A percentile compares a stretch with the other conserved stretches of the same genome.
These are phyloP conservation scores for Astragalus membranaceus DNA, from an alignment of 306 rosid species.

Conservation along the genomic window DNA sequence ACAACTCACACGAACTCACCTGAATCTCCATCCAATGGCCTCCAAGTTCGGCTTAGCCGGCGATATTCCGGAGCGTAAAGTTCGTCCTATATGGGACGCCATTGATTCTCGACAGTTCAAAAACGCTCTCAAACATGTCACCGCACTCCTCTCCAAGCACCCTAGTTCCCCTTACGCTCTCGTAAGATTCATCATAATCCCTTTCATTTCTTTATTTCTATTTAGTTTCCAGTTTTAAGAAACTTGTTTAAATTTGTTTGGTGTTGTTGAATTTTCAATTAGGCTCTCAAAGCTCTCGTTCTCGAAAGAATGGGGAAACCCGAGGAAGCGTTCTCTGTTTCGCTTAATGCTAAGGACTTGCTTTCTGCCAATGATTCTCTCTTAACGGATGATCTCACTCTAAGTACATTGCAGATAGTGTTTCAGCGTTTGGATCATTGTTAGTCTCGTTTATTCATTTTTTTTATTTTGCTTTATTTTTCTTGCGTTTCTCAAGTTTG, in stretches of 20 bases:
- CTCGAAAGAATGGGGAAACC: slow-evolving; percentile 89
- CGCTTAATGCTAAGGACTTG: slow-evolving; percentile 61
- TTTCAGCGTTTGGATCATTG: slow-evolving; percentile 83
- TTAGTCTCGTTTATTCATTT: slow-evolving; percentile 36
- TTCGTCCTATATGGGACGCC: slow-evolving; percentile 98
- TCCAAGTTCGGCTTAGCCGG: slow-evolving; percentile 93
- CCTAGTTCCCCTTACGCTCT: slow-evolving; percentile 79
- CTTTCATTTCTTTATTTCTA: background rate
- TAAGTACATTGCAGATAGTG: slow-evolving; percentile 86
- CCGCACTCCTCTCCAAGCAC: slow-evolving; percentile 60
- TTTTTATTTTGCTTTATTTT: background rate
- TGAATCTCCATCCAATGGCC: slow-evolving; percentile 43
- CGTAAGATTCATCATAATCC: slow-evolving; percentile 33
- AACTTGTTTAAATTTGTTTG: background rate
- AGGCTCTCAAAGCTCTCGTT: slow-evolving; percentile 90
- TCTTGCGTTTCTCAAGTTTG: background rate
- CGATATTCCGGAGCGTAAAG: slow-evolving; percentile 89
- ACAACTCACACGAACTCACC: background rate
- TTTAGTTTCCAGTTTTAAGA: background rate
- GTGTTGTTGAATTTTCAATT: background rate
- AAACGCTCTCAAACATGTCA: slow-evolving; percentile 70
- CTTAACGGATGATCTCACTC: slow-evolving; percentile 91
- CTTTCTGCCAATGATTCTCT: slow-evolving; percentile 52
- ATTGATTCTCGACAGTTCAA: slow-evolving; percentile 93
- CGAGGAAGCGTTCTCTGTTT: slow-evolving; percentile 68